These are phyloP conservation scores for Candida ponderosae DNA, from an alignment of 805 yeast species.

Conservation along the genomic window DNA sequence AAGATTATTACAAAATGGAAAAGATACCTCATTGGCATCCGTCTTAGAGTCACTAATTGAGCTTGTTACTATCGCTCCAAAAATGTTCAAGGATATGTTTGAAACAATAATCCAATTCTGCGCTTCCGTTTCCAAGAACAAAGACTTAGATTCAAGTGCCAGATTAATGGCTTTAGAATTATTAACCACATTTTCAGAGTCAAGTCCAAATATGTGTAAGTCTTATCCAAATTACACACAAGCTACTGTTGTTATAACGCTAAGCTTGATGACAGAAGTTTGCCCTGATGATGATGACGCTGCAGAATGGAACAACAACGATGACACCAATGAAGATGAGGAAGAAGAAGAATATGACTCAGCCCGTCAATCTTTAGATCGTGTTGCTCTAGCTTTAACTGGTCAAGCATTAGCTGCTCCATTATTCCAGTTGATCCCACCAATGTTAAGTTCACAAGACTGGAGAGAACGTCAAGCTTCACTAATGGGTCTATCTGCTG, in stretches of 20 bases:
- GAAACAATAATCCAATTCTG: conserved; percentile 81
- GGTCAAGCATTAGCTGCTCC: conserved; percentile 83
- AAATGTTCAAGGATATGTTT: conserved; percentile 87
- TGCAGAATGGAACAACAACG: conserved; percentile 77
- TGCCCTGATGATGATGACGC: conserved; percentile 85
- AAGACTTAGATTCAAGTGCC: conserved; percentile 69
- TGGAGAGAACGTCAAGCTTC: conserved; percentile 99
- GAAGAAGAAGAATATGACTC: conserved; percentile 83
- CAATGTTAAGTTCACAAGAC: conserved; percentile 62
- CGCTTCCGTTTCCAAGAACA: conserved; percentile 73
- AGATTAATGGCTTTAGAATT: conserved; percentile 86
- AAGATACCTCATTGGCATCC: conserved; percentile 73
- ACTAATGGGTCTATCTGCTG: conserved; percentile 91
- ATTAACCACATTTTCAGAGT: conserved; percentile 84
- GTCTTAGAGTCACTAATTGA: conserved; percentile 89
- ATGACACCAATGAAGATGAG: conserved; percentile 72
- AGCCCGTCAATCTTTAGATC: conserved; percentile 91
- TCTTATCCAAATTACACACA: conserved; percentile 64
- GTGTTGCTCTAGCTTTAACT: conserved; percentile 76
- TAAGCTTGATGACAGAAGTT: conserved; percentile 87
- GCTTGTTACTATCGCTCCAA: conserved; percentile 88
- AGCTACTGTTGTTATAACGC: conserved; percentile 62
- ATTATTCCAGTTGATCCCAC: conserved; percentile 77
- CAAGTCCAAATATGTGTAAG: conserved; percentile 93
- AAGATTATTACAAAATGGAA: conserved; percentile 68